Evolutionary conservation across 805 yeast genomes (phyloP), one percentile per base, ranked within the genome.

Genomic region (Cyberlindnera xishuangbannaensis): DNA sequence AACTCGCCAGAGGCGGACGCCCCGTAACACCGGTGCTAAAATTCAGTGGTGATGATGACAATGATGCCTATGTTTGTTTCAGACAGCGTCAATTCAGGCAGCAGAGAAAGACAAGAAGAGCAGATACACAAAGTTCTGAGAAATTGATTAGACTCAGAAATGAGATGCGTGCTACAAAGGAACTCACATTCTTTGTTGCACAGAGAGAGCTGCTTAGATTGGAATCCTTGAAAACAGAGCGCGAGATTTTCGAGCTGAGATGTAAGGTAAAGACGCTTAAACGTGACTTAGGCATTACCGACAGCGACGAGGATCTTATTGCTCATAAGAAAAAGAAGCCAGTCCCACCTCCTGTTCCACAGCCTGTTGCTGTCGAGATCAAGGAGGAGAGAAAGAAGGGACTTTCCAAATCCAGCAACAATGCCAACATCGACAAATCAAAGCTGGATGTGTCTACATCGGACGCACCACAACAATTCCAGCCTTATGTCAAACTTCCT

Each of bases 81-180:
- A 75, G 98, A 51, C 78, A 96, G 46, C 81, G 98, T 58, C 97
- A 88, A 53, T 81, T 86, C 44, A 76, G 98, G 45, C 97, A 84
- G 54, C 92, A 94, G 19, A 81, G 98, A 58, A 92, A 92, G 58
- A 92, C 98, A 0, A 76, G 98, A 58, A 76, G 97, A 44, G 84
- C 96, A 0, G 98, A 92, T 62, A 73, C 83, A 21, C 83, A 86
- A 48, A 86, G 92, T 46, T 80, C 87, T 11, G 97, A 88, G 57
- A 75, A 88, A 44, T 65, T 92, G 31, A 71, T 92, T 15, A 56
- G 73, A 36, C 64, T 92, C 20, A 84, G 82, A 42, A 70, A 71
- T 40, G 95, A 92, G 40, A 67, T 92, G 62, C 80, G 75, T 41
- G 71, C 78, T 31, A 94, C 95, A 2, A 70, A 79, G 43, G 77